A percentile compares a stretch with the other conserved stretches of the same genome.
These are phyloP conservation scores for Psilocybe mexicana DNA, from an alignment of 1,284 basidiomycete species.

Conservation along the genomic window DNA sequence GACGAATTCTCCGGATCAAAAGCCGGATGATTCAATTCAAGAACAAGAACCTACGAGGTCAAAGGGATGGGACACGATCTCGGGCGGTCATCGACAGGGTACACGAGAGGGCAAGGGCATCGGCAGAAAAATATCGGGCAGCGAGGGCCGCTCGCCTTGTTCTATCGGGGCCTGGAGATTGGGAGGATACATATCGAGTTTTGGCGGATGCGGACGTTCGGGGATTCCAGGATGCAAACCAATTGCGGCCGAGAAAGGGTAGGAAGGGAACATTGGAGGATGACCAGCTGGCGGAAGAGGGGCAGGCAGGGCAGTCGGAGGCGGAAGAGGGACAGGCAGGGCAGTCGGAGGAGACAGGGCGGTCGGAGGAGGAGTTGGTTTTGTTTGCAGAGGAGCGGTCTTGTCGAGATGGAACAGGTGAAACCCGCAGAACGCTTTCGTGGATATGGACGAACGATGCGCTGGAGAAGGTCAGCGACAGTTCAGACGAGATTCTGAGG, in stretches of 20 bases:
- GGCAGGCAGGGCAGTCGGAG: not conserved
- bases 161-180: slow-evolving; percentile 9
- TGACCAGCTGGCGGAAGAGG: not conserved
- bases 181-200: slow-evolving; percentile 10
- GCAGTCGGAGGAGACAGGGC: too few species aligned
- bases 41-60: slow-evolving; percentile 18
- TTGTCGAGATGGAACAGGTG: slow-evolving; percentile 12
- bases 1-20: slow-evolving; percentile 16
- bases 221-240: slow-evolving; percentile 15
- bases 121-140: slow-evolving; percentile 13
- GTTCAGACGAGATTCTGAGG: slow-evolving; percentile 8
- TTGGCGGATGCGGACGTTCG: slow-evolving; percentile 14
- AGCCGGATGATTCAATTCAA: slow-evolving; percentile 16
- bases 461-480: not conserved
- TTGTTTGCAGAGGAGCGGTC: slow-evolving; percentile 2
- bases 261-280: slow-evolving; percentile 13
- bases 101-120: slow-evolving; percentile 8
- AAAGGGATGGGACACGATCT: slow-evolving; percentile 14
- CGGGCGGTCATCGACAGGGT: slow-evolving; percentile 17
- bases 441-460: slow-evolving; percentile 17
- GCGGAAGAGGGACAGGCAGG: not conserved
- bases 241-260: not conserved
- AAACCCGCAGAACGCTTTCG: slow-evolving; percentile 14
- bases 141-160: slow-evolving; percentile 5
- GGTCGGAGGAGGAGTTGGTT: too few species aligned